Conservation (phyloP, 352 stramenopile species). For the Globisporangium recalcitrans region DNA sequence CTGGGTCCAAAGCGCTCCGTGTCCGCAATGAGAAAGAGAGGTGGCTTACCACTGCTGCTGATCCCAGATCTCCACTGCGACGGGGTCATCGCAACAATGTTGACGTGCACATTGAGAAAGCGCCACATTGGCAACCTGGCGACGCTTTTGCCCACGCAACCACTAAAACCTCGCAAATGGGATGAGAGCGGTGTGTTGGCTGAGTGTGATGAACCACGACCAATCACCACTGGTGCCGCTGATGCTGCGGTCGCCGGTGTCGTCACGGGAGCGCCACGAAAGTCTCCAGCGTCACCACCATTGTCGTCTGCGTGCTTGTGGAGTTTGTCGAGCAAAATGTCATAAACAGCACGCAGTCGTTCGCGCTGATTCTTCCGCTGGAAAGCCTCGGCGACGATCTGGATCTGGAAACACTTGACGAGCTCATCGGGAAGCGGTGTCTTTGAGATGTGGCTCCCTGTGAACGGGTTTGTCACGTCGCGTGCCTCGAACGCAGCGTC, state of each 20-base stretch:
- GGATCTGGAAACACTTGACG: conserved; percentile 38
- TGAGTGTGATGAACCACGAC: neutral
- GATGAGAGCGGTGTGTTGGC: conserved; percentile 2
- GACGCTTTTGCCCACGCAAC: conserved; percentile 29
- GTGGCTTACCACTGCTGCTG: neutral
- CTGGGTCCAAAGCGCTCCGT: conserved; percentile 53
- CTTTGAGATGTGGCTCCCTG: conserved; percentile 16
- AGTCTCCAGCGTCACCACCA: neutral
- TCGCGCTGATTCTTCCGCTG: conserved; percentile 37
- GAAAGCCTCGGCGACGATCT: conserved; percentile 50
- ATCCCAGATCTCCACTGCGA: conserved; percentile 32
- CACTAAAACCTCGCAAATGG: conserved; percentile 30
- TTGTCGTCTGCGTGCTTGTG: neutral
- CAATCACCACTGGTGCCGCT: conserved; percentile 8
- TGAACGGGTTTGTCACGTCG: conserved; percentile 41
- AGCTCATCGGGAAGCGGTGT: conserved; percentile 29
- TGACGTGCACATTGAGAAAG: conserved; percentile 34
- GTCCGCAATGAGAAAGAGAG: conserved; percentile 16
- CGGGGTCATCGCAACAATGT: conserved; percentile 38
- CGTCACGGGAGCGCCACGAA: neutral
- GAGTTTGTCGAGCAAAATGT: conserved; percentile 18
- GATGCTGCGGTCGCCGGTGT: neutral
- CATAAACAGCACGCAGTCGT: conserved; percentile 43
- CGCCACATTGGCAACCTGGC: conserved; percentile 37
- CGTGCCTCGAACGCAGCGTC: conserved; percentile 33